phyloP scores from a whole-genome alignment of 2,329 filamentous ascomycete species.

The Sclerotinia sclerotiorum region DNA sequence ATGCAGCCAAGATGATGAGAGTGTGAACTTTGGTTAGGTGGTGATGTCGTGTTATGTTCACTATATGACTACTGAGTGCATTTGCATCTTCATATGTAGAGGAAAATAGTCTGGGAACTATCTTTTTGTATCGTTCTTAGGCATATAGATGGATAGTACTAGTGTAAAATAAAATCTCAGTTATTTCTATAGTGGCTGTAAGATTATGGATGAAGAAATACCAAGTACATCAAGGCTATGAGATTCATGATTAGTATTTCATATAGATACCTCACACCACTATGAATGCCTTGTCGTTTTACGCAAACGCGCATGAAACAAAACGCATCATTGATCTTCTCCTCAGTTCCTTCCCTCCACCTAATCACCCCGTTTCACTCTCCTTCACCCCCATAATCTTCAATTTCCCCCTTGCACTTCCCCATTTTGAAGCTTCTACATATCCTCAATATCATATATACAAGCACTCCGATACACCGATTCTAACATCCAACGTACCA shows the following conservation, averaged over 20 bases:
- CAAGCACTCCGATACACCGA: no score
- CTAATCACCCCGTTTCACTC: neutral
- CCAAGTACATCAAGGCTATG: neutral
- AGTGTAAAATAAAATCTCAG: neutral
- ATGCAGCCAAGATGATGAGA: neutral
- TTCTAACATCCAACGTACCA: no score
- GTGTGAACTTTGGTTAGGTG: neutral
- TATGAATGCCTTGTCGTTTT: neutral
- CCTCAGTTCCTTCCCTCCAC: neutral
- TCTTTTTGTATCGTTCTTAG: neutral
- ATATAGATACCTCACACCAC: neutral
- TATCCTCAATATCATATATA: no score
- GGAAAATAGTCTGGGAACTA: neutral
- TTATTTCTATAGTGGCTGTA: neutral
- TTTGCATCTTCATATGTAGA: neutral
- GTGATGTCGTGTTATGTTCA: neutral
- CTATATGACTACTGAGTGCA: neutral
- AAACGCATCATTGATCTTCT: neutral
- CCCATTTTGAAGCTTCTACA: neutral
- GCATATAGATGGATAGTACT: neutral
- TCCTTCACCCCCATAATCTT: neutral
- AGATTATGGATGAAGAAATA: neutral
- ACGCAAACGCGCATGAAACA: neutral
- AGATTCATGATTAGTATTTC: neutral
- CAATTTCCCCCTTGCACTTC: neutral